Evolutionary conservation across 257 asterid genomes (phyloP).

Genomic region (Nicotiana undulata): DNA sequence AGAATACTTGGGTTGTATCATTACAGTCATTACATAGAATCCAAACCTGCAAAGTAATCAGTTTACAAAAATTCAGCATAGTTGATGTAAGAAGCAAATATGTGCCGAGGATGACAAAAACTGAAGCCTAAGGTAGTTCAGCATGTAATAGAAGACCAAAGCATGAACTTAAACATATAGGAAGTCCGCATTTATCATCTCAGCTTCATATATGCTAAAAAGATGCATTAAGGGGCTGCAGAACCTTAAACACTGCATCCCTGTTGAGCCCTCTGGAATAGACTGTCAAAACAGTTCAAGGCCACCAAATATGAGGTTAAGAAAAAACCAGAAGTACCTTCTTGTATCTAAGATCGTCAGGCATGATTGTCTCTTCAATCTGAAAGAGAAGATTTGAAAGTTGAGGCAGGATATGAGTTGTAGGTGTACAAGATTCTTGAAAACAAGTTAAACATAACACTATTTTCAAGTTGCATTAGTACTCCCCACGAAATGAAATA

Average conservation of each 20-base stretch:
- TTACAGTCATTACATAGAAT: conserved; percentile 93
- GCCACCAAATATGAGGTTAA: background rate
- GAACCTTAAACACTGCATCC: background rate
- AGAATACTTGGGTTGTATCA: conserved; percentile 81
- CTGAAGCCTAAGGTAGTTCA: background rate
- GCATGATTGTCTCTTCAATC: conserved; percentile 84
- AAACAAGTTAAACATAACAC: background rate
- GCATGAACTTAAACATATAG: background rate
- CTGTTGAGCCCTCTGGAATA: background rate
- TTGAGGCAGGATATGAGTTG: background rate
- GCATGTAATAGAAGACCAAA: too few species aligned
- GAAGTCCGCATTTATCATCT: background rate
- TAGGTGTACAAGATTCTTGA: background rate
- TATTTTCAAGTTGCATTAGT: background rate
- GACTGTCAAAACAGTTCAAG: background rate
- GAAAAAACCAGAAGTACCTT: conserved; percentile 41
- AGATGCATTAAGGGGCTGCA: background rate
- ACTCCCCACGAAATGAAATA: background rate
- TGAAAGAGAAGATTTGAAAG: conserved; percentile 14
- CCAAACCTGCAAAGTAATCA: conserved; percentile 57
- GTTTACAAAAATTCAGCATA: background rate
- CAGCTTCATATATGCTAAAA: background rate
- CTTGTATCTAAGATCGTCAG: conserved; percentile 70
- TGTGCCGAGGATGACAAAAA: background rate
- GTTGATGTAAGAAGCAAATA: background rate